Conservation (phyloP, 2,329 filamentous ascomycete species). For the Aspergillus ibericus region DNA sequence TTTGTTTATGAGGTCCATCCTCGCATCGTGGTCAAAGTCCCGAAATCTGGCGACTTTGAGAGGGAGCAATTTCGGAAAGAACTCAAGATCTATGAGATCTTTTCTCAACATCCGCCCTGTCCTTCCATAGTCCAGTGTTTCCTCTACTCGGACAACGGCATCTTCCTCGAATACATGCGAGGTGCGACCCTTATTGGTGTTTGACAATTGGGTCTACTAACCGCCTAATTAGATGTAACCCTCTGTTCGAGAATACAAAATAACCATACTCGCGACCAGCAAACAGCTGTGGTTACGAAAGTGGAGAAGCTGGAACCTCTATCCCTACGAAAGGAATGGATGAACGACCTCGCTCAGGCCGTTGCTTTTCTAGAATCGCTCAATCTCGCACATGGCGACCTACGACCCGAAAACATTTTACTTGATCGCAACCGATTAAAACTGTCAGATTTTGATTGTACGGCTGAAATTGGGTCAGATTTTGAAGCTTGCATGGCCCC, state of each 20-base stretch:
- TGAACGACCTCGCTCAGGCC: constrained; percentile 33
- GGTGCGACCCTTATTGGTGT: constrained; percentile 14
- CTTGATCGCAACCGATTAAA: constrained; percentile 31
- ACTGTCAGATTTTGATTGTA: constrained; percentile 31
- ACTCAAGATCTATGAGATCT: constrained; percentile 23
- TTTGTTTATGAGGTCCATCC: constrained; percentile 31
- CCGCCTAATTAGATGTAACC: constrained; percentile 17
- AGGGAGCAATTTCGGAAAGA: constrained; percentile 28
- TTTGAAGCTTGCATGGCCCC: constrained; percentile 26
- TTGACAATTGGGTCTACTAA: too few relatives aligned
- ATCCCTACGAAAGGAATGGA: constrained; percentile 30
- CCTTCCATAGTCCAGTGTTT: constrained; percentile 29
- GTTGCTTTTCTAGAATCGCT: constrained; percentile 35
- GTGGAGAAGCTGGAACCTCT: constrained; percentile 30
- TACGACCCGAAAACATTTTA: constrained; percentile 34
- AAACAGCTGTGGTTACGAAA: constrained; percentile 22
- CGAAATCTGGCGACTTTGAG: constrained; percentile 25
- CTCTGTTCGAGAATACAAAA: constrained; percentile 13
- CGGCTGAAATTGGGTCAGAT: constrained; percentile 24
- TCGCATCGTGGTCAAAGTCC: constrained; percentile 31
- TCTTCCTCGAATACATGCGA: constrained; percentile 35
- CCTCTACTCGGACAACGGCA: constrained; percentile 19
- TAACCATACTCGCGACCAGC: constrained; percentile 16
- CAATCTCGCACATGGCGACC: constrained; percentile 33
- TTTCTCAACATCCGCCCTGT: constrained; percentile 23